A percentile compares a stretch with the other conserved stretches of the same genome.
phyloP scores from a whole-genome alignment of 2,329 filamentous ascomycete species.

The Diaporthe sp. region DNA sequence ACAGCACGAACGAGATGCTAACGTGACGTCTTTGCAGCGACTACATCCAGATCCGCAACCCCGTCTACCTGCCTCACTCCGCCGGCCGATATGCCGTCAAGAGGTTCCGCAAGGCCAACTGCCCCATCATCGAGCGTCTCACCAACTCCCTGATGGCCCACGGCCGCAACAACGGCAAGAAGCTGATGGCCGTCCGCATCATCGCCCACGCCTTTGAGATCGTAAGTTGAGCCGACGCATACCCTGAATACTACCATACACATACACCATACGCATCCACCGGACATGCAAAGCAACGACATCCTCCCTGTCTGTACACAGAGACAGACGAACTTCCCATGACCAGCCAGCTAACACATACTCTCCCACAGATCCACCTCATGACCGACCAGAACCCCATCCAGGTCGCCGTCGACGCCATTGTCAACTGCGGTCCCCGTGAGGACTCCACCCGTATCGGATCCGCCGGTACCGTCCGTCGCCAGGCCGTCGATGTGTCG shows the following conservation, averaged over 20 bases:
- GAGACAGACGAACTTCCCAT: neutral
- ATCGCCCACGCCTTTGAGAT: constrained; percentile 99
- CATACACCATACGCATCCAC: neutral
- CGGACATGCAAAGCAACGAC: no score
- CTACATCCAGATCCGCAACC: constrained; percentile 99
- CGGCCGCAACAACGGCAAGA: constrained; percentile 99
- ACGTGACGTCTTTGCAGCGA: constrained; percentile 73
- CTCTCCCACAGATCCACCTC: constrained; percentile 87
- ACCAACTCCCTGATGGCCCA: constrained; percentile 99
- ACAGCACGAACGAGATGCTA: constrained; percentile 46
- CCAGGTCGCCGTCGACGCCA: constrained; percentile 99
- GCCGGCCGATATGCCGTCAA: constrained; percentile 99
- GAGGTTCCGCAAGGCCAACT: constrained; percentile 99
- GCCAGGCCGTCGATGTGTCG: constrained; percentile 99
- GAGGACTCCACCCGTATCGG: constrained; percentile 99
- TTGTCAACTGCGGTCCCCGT: constrained; percentile 99
- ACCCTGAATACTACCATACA: neutral
- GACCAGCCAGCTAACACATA: constrained; percentile 47
- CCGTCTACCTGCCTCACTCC: constrained; percentile 99
- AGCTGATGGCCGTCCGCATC: constrained; percentile 99
- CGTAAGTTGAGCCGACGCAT: constrained; percentile 64
- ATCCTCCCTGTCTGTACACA: neutral
- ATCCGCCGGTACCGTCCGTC: constrained; percentile 98
- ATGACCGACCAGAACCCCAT: constrained; percentile 99
- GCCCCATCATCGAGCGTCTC: constrained; percentile 99